Base-by-base conservation (phyloP, 306 rosid species). In the Cucumis cinereus region DNA sequence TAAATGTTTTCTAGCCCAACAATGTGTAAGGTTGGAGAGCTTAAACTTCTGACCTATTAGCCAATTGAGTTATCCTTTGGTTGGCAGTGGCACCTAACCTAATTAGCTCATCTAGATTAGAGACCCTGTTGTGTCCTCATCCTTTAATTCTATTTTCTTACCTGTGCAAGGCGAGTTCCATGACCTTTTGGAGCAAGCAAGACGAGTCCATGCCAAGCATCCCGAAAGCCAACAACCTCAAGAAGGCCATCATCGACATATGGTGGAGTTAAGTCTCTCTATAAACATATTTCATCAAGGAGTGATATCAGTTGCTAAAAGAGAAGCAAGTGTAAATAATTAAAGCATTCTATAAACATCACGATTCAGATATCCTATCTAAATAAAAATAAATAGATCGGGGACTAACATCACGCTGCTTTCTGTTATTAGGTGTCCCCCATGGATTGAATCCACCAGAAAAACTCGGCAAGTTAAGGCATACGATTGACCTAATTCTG, bases 111-210 rank as follows among this genome's bases (percentile, higher is more conserved):
- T 47, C 6, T 47, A 47, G 53, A 47, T 47, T 47, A 47, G 53
- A 14, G 53, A 47, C 53, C 53, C 19, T 47, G 17, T 14, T 14
- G 53, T 47, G 19, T 47, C 55, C 55, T 16, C 55, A 16, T 0
- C n/a, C 20, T 6, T 50, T 50, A 0, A 50, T 6, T 57, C n/a
- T 23, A 50, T 49, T 50, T 49, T 71, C 73, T 77, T 74, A 91
- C 98, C 96, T 94, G 99, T 47, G 96, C 96, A 85, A 94, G 99
- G 78, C 97, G 99, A 80, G 96, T 90, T 68, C 99, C 99, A 77
- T 94, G 99, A 52, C 99, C 97, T 0, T 90, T 92, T n/a, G 98
- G 98, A 78, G 97, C 87, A 43, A 84, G 84, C 90, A 90, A 79
- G 76, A 89, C 90, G 75, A 94, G 97, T 56, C 99, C 99, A 74